Evolutionary conservation across 768 basidiomycete species (phyloP), one percentile per base, ranked within the genome.

Genomic region (Suillus lakei): DNA sequence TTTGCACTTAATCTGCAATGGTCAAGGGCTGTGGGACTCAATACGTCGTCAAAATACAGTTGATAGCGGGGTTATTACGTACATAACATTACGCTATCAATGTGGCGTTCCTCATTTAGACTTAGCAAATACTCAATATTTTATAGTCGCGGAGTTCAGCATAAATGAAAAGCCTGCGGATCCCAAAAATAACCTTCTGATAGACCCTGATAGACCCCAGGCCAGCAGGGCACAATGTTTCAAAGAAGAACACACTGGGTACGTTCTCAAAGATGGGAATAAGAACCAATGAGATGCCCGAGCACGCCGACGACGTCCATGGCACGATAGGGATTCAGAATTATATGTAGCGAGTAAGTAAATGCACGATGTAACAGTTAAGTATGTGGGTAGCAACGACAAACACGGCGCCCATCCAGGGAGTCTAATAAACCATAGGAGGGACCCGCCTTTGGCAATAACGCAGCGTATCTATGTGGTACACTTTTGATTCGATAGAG

Each of bases 231-330:
- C 28, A 30, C 18, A 30, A 51, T 53, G 28, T 51, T 18, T 30
- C 4, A 3, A 53, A 53, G 7, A 38, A 56, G 56, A 38, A n/a
- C 3, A 13, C n/a, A 18, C 50, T 51, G 51, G 51, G 26, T 26
- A 39, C 39, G 23, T 58, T 58, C 56, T 39, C 56, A 58, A 39
- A 58, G 38, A 39, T 58, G 56, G 9, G 56, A 58, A 58, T 28
- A 15, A 34, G 30, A 54, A 54, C 9, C 53, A 34, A 21, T 21
- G 32, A 28, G 16, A 58, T 18, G 36, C 23, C 56, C 38, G 56
- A 58, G 56, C 10, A 32, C 18, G 0, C 51, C 30, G 18, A 30
- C 48, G 8, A 16, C 3, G 7, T 50, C 28, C 28, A 58, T 15
- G 55, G 23, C 34, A 23, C 36, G 13, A 26, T 26, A 15, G 5